Evolutionary conservation across 176 grass and related monocot genomes (phyloP), one percentile per base, ranked within the genome.

Genomic region (Melocanna baccifera): DNA sequence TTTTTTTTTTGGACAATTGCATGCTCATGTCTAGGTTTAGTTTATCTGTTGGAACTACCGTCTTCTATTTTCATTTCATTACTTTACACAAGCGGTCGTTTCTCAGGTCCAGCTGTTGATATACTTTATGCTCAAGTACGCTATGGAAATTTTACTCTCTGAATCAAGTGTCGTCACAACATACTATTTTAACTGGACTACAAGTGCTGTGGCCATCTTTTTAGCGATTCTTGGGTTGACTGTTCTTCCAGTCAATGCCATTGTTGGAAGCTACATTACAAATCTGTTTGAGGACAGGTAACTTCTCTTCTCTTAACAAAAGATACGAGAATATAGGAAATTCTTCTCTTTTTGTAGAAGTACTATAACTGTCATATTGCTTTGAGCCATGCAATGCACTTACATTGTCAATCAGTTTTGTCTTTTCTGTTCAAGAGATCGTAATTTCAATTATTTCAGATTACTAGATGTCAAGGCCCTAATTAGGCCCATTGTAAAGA

Each of bases 71-170:
- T 72, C 7, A 25, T 45, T 43, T 16, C 41, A 51, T 76, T 61
- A 66, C 50, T 65, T 56, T 72, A 65, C 2, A 57, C 41, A 29
- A 29, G 12, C 19, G 22, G 0, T 77, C 57, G 19, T 86, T 73
- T 89, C 28, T 80, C 87, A 99, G 96, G 91, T 92, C 74, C 96
- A 96, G 59, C 77, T 99, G 70, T 86, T 99, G 81, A 99, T 94
- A 85, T 98, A 99, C 77, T 99, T 99, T 45, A 99, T 99, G 93
- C 91, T 98, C 77, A 98, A 98, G 77, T 99, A 95, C 25, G 96
- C 96, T 7, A 99, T 99, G 96, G 96, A 99, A 87, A 96, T 99
- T 57, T 82, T 99, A 90, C 86, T 99, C 18, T 91, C 93, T 3
- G 96, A 98, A 76, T 98, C 96, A 64, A 98, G 96, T 52, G 93